phyloP scores from a whole-genome alignment of 2,329 filamentous ascomycete genomes.

The Cadophora malorum region DNA sequence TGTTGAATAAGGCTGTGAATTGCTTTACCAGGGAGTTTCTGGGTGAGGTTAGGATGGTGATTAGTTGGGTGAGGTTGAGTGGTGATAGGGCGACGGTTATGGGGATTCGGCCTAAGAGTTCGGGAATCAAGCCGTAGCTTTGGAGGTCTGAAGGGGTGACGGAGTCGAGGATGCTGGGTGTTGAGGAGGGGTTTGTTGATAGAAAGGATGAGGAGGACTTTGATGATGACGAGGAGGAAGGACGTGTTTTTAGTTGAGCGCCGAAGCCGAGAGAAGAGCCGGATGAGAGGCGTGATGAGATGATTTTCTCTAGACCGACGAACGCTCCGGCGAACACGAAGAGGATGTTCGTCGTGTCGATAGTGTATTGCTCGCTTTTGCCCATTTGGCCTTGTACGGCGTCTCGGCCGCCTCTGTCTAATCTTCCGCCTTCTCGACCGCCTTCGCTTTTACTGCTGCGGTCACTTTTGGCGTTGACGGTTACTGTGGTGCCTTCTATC shows the following conservation, averaged over 20 bases:
- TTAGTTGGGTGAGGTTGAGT: constrained; percentile 70
- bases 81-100: constrained; percentile 86
- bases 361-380: constrained; percentile 62
- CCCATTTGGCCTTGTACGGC: constrained; percentile 29
- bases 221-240: constrained; percentile 65
- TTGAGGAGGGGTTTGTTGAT: constrained; percentile 47
- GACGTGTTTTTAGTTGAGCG: constrained; percentile 69
- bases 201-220: constrained; percentile 58
- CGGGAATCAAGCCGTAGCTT: constrained; percentile 88
- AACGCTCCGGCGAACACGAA: constrained; percentile 98
- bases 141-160: constrained; percentile 79
- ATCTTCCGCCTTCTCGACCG: constrained; percentile 37
- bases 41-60: constrained; percentile 90
- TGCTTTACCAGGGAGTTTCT: constrained; percentile 87
- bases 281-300: constrained; percentile 86
- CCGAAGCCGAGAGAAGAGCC: constrained; percentile 88
- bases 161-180: constrained; percentile 50
- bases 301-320: constrained; percentile 85
- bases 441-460: constrained; percentile 37
- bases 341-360: constrained; percentile 94
- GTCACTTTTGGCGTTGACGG: constrained; percentile 85
- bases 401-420: constrained; percentile 33
- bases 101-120: constrained; percentile 94
- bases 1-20: constrained; percentile 86
- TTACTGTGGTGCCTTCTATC: constrained; percentile 92